Conservation (phyloP, 2,329 filamentous ascomycete species). For the Talaromyces sp. region DNA sequence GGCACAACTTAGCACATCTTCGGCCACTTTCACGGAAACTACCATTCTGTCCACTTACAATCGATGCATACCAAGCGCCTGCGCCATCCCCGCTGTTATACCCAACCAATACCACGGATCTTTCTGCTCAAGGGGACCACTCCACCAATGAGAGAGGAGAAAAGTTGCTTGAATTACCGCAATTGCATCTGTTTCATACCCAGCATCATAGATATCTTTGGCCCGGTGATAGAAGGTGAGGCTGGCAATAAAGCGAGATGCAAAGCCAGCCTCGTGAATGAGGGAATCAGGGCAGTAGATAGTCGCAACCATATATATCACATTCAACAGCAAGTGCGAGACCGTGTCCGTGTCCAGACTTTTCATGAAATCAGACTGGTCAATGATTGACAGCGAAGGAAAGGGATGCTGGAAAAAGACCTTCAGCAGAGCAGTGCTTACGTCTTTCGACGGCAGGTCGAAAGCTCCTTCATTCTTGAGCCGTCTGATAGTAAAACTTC, state of each 20-base stretch:
- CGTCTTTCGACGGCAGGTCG: constrained; percentile 10
- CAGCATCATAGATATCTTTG: constrained; percentile 22
- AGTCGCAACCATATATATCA: constrained; percentile 16
- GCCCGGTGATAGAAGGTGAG: constrained; percentile 19
- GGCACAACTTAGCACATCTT: neutral
- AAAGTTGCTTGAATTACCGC: constrained; percentile 16
- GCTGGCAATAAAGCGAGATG: constrained; percentile 17
- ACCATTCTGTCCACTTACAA: constrained; percentile 11
- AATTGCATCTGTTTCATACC: constrained; percentile 20
- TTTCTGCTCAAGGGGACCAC: constrained; percentile 20
- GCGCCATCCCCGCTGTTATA: constrained; percentile 19
- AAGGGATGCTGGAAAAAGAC: constrained; percentile 17
- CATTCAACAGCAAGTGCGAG: constrained; percentile 18
- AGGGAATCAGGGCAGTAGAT: constrained; percentile 16
- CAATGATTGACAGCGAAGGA: constrained; percentile 17
- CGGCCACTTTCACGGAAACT: neutral
- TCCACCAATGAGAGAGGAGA: constrained; percentile 23
- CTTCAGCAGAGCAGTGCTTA: constrained; percentile 15
- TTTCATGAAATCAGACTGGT: constrained; percentile 14
- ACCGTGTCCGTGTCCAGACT: constrained; percentile 9
- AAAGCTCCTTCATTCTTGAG: constrained; percentile 15
- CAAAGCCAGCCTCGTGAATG: constrained; percentile 17
- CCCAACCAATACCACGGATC: constrained; percentile 23
- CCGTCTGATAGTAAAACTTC: neutral
- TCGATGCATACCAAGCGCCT: constrained; percentile 20